Conservation (phyloP, 176 grass and related monocot genomes). For the Ensete glaucum region DNA sequence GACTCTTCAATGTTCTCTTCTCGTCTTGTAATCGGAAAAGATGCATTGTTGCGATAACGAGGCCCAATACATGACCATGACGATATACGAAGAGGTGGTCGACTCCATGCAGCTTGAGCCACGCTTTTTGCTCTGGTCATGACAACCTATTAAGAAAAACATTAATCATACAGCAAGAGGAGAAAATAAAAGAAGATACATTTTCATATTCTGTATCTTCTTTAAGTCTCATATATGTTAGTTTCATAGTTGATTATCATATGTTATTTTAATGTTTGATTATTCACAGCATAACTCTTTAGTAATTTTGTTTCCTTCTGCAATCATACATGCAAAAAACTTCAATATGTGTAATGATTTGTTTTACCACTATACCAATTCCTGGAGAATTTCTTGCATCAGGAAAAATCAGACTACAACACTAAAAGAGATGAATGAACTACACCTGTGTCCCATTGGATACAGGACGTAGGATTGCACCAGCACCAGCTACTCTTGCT, state of each 20-base stretch:
- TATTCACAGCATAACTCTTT: neutral
- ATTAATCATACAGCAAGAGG: neutral
- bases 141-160: constrained; percentile 45
- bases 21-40: constrained; percentile 33
- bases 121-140: constrained; percentile 80
- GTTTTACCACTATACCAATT: too few species aligned
- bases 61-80: constrained; percentile 90
- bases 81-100: constrained; percentile 64
- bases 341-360: neutral
- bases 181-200: neutral
- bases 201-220: too few species aligned
- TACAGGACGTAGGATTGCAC: constrained; percentile 88
- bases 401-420: too few species aligned
- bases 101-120: constrained; percentile 77
- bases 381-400: too few species aligned
- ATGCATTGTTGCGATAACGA: constrained; percentile 49
- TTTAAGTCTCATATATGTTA: too few species aligned
- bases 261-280: neutral
- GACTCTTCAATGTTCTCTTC: constrained; percentile 28
- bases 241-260: too few species aligned
- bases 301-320: neutral
- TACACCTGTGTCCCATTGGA: constrained; percentile 81
- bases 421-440: neutral
- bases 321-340: neutral
- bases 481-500: constrained; percentile 86